phyloP scores from a whole-genome alignment of 352 stramenopile genomes.

The Phytopythium helicoides region DNA sequence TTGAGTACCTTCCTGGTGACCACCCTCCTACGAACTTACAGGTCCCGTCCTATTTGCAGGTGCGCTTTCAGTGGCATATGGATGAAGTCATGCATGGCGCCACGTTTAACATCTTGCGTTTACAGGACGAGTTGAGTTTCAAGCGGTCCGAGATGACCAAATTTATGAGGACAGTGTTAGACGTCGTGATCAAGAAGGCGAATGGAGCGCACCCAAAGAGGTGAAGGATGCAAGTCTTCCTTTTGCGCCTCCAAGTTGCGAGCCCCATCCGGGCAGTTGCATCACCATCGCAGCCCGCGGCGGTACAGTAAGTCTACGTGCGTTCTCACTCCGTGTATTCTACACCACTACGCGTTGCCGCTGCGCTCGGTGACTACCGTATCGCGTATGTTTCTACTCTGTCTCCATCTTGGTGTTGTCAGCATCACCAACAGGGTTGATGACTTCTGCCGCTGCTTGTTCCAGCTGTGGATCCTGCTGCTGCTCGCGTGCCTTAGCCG shows the following conservation, averaged over 20 bases:
- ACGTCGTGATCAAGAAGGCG: conserved; percentile 73
- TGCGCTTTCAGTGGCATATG: conserved; percentile 15
- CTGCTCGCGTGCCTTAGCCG: neutral
- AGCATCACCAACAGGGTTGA: neutral
- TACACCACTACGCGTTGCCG: no score
- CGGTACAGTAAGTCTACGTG: no score
- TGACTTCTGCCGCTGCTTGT: no score
- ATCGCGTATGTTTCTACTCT: no score
- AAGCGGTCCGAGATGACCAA: conserved; percentile 78
- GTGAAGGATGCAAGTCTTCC: neutral
- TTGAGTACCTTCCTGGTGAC: conserved; percentile 79
- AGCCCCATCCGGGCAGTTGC: no score
- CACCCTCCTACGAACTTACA: conserved; percentile 45
- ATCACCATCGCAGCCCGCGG: no score
- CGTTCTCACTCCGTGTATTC: no score
- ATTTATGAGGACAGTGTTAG: conserved; percentile 79
- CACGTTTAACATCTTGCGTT: neutral
- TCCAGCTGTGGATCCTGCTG: no score
- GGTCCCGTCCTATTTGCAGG: conserved; percentile 72
- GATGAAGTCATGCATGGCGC: no score
- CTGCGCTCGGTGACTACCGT: no score
- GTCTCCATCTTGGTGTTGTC: neutral
- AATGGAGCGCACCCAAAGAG: conserved; percentile 10
- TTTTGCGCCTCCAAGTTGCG: no score
- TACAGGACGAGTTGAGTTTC: conserved; percentile 78